phyloP scores from a whole-genome alignment of 805 yeast species.

The Clavispora vitiphila region DNA sequence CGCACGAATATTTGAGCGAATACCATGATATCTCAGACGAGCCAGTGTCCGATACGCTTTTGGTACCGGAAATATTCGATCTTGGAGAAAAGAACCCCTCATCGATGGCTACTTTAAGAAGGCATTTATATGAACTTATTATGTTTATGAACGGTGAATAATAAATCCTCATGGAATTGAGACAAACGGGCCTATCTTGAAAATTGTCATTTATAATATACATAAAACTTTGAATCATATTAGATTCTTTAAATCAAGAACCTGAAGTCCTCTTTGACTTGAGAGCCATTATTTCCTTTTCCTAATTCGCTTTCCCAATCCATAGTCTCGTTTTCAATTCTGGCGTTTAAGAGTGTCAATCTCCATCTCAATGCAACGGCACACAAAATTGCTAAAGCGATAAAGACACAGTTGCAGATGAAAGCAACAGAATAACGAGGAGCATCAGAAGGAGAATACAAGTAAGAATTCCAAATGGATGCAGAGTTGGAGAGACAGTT shows the following conservation, averaged over 20 bases:
- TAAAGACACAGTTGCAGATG: slow-evolving; percentile 44
- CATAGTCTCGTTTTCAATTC: slow-evolving; percentile 42
- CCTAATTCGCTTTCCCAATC: slow-evolving; percentile 48
- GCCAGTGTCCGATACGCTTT: slow-evolving; percentile 9
- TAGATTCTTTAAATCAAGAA: slow-evolving; percentile 22
- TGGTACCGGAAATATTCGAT: slow-evolving; percentile 14
- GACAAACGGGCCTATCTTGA: too few relatives aligned
- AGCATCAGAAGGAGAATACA: slow-evolving; percentile 40
- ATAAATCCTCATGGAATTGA: too few relatives aligned
- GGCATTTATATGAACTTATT: slow-evolving; percentile 10
- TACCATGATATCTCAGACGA: slow-evolving; percentile 69
- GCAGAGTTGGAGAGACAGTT: slow-evolving; percentile 54
- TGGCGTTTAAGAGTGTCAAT: slow-evolving; percentile 34
- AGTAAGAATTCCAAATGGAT: slow-evolving; percentile 51
- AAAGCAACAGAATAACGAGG: slow-evolving; percentile 48
- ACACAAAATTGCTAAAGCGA: slow-evolving; percentile 33
- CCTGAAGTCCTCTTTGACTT: slow-evolving; percentile 41
- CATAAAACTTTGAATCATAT: neutral
- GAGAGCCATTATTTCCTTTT: slow-evolving; percentile 39
- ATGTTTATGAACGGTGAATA: neutral
- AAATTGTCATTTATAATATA: neutral
- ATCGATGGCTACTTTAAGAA: slow-evolving; percentile 9
- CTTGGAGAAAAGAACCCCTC: slow-evolving; percentile 8
- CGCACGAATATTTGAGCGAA: slow-evolving; percentile 75
- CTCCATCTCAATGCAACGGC: slow-evolving; percentile 38